Evolutionary conservation across 495 filamentous ascomycete species (phyloP), one percentile per base, ranked within the genome.

Genomic region (Neurospora sp.): DNA sequence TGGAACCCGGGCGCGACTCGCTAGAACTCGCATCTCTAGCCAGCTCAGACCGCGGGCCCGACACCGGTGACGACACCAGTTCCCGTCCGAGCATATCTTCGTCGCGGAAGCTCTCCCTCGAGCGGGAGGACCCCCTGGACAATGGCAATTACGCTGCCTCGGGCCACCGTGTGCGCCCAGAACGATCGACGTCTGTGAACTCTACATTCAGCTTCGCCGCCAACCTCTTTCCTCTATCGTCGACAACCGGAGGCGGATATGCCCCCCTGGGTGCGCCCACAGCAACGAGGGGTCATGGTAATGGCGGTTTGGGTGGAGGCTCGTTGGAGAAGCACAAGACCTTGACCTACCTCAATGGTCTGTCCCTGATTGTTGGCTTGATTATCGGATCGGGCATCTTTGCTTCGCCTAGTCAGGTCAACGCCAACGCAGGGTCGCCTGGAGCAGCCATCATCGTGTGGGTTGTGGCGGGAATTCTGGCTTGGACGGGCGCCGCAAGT

Each of bases 371-470:
- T 21, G 88, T 98, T 11, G 95, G 96, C 7, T 78, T 99, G 69
- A 96, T 98, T 80, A 98, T 99, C 76, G 96, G 96, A n/a, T 94
- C 92, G 21, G 96, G 96, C 2, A 98, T 99, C 77, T 99, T 99
- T 83, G 95, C 93, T 11, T 94, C 93, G 38, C 96, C 96, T 0
- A 93, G 92, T 74, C 94, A 97, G 82, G 96, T 99, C 76, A 97
- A 97, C 78, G 87, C 87, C 71, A 95, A 97, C 81, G 94, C 91
- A 36, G 96, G 96, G 34, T 97, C 95, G 37, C 94, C 95, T 3
- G 96, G 96, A 6, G 94, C 94, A 69, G 90, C 94, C 8, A 84
- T 99, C 71, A 88, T 98, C 24, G 90, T 97, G 7, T 99, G 96
- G 96, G 85, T 87, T 5, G 88, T 99, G 54, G 96, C 96, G 4